These are phyloP conservation scores for Aspergillus haitiensis DNA, from an alignment of 495 filamentous ascomycete species.

Conservation along the genomic window DNA sequence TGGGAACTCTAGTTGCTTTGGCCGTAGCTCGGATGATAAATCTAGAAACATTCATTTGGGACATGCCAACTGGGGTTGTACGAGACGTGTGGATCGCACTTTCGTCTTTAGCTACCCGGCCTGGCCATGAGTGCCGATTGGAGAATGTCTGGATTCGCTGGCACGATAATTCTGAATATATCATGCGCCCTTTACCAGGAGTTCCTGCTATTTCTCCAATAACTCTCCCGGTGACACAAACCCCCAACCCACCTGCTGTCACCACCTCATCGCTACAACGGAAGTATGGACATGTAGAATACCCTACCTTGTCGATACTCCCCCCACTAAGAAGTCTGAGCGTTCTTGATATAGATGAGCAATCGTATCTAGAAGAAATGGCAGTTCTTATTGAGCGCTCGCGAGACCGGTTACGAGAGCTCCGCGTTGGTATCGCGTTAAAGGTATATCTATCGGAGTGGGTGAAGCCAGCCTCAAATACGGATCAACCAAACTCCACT, in stretches of 20 bases:
- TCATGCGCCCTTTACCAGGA: conserved; percentile 31
- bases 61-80: conserved; percentile 91
- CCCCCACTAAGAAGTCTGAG: conserved; percentile 77
- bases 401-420: conserved; percentile 63
- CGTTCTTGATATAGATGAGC: conserved; percentile 87
- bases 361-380: conserved; percentile 87
- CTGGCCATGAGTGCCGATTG: conserved; percentile 63
- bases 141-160: conserved; percentile 85
- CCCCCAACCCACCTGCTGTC: conserved; percentile 11
- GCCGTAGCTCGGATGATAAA: conserved; percentile 84
- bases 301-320: conserved; percentile 82
- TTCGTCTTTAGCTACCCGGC: conserved; percentile 65
- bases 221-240: conserved; percentile 26
- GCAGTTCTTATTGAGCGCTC: conserved; percentile 77
- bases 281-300: conserved; percentile 63
- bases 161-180: conserved; percentile 72
- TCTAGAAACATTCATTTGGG: conserved; percentile 90
- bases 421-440: conserved; percentile 74
- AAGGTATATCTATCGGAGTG: conserved; percentile 59
- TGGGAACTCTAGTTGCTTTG: conserved; percentile 85
- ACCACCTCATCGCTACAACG: conserved; percentile 26
- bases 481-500: conserved; percentile 20
- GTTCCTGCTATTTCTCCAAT: conserved; percentile 24
- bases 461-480: conserved; percentile 48
- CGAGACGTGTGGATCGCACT: conserved; percentile 86